phyloP scores from a whole-genome alignment of 2,329 filamentous ascomycete species.

The Emmonsiellopsis sp. region DNA sequence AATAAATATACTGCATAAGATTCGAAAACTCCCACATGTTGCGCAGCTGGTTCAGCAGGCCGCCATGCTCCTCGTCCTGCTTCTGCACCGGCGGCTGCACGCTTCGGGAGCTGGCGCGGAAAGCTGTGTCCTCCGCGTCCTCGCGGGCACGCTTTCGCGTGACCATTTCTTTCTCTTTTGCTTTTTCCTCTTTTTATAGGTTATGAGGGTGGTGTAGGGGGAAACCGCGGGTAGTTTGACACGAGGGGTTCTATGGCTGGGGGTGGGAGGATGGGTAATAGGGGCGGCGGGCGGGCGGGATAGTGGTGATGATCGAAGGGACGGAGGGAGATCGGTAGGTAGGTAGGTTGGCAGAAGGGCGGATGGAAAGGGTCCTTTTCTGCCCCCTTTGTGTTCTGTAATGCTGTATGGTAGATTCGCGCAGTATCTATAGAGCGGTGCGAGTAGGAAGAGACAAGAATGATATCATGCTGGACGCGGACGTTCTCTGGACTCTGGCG shows the following conservation, averaged over 20 bases:
- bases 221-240: neutral
- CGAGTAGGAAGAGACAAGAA: no score
- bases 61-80: constrained; percentile 28
- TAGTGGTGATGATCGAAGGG: no score
- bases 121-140: constrained; percentile 39
- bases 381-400: no score
- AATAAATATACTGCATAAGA: constrained; percentile 83
- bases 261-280: neutral
- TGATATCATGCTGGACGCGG: no score
- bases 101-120: constrained; percentile 12
- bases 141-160: constrained; percentile 48
- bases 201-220: neutral
- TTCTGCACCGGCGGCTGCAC: constrained; percentile 21
- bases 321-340: no score
- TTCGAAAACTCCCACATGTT: constrained; percentile 96
- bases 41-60: constrained; percentile 58
- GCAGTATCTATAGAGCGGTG: no score
- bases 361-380: no score
- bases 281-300: no score
- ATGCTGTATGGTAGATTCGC: no score
- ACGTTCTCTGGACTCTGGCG: no score
- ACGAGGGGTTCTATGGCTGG: neutral
- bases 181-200: neutral
- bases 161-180: constrained; percentile 29
- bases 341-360: no score